Conservation (phyloP, 148 eudicot genomes). For the Nepenthes gracilis region DNA sequence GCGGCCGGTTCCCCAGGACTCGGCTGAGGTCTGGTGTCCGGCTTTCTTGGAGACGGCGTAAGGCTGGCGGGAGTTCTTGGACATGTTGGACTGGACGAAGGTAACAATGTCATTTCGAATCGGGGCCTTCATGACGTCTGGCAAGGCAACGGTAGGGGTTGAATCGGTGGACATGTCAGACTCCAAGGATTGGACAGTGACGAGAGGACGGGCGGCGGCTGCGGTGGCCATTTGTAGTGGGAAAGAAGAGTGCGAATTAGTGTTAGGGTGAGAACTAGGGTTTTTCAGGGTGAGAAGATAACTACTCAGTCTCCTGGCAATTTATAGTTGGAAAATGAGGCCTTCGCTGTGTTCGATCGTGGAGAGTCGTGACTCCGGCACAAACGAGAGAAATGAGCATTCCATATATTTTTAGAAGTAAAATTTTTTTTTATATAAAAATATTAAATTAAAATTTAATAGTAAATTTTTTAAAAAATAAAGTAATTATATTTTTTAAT, state of each 20-base stretch:
- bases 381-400: too few species aligned
- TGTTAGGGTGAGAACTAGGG: not conserved
- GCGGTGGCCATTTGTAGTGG: conserved; percentile 12
- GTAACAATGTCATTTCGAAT: conserved; percentile 28
- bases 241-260: not conserved
- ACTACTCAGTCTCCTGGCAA: too few species aligned
- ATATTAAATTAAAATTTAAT: too few species aligned
- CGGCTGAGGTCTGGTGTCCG: conserved; percentile 37
- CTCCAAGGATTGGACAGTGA: conserved; percentile 22
- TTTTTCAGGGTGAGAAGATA: not conserved
- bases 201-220: conserved; percentile 29
- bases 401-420: too few species aligned
- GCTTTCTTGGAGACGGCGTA: conserved; percentile 29
- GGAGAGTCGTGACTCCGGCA: too few species aligned
- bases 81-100: conserved; percentile 27
- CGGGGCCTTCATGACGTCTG: conserved; percentile 30
- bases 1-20: conserved; percentile 39
- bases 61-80: conserved; percentile 32
- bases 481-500: too few species aligned
- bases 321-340: too few species aligned
- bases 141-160: conserved; percentile 15
- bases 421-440: too few species aligned
- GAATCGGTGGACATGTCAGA: conserved; percentile 32
- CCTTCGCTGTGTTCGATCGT: too few species aligned
- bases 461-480: too few species aligned